phyloP scores from a whole-genome alignment of 2,329 filamentous ascomycete genomes.

The Aspergillus texensis region DNA sequence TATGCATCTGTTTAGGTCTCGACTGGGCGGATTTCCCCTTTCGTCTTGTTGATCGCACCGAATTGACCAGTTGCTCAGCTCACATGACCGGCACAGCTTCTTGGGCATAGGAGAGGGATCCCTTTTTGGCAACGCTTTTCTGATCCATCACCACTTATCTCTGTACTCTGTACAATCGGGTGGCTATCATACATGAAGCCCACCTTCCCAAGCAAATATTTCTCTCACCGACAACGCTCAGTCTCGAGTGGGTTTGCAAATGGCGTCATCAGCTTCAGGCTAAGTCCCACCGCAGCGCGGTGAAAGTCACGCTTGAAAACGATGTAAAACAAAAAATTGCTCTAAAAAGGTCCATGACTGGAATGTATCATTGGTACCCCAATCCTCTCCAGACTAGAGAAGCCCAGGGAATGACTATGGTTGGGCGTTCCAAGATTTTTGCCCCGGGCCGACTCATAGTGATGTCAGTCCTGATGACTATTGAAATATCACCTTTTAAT shows the following conservation, averaged over 20 bases:
- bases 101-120: background rate
- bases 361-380: background rate
- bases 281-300: background rate
- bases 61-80: background rate
- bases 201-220: background rate
- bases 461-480: conserved; percentile 18
- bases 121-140: background rate
- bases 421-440: background rate
- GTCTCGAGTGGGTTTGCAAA: background rate
- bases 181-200: background rate
- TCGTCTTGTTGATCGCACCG: background rate
- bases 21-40: background rate
- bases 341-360: background rate
- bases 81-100: background rate
- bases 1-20: background rate
- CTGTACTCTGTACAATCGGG: background rate
- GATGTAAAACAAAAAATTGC: background rate
- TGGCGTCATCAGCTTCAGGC: background rate
- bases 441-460: conserved; percentile 19
- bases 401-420: background rate
- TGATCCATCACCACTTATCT: background rate
- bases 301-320: background rate
- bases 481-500: background rate
- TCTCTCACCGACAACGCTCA: background rate
- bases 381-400: background rate